These are phyloP conservation scores for Rosa hybrid DNA, from an alignment of 331 rosid genomes.

Conservation along the genomic window DNA sequence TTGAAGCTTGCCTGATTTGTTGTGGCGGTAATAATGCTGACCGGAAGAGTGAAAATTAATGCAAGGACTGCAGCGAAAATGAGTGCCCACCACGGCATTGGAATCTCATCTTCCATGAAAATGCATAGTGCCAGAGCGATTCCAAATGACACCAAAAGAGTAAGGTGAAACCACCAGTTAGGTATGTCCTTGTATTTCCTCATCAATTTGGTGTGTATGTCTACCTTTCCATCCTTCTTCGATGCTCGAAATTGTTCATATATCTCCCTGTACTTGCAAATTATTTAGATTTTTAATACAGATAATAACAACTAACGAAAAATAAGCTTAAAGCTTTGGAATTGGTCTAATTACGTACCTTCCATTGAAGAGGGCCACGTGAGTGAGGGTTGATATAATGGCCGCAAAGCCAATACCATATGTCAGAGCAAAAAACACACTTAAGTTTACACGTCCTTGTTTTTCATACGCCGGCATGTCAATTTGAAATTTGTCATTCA, in stretches of 20 bases:
- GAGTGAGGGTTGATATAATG: constrained; percentile 30
- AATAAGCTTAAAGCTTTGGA: background rate
- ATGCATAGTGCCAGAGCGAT: constrained; percentile 31
- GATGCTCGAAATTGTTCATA: constrained; percentile 21
- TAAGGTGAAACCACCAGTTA: constrained; percentile 39
- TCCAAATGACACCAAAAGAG: constrained; percentile 24
- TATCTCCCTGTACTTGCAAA: constrained; percentile 28
- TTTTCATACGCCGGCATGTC: constrained; percentile 20
- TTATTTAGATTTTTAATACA: background rate
- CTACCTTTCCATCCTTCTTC: constrained; percentile 19
- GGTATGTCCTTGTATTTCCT: constrained; percentile 43
- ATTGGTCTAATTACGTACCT: constrained; percentile 15
- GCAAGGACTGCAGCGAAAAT: constrained; percentile 36
- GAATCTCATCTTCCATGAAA: constrained; percentile 34
- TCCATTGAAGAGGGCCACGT: constrained; percentile 44
- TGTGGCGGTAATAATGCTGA: constrained; percentile 45
- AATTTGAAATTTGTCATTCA: constrained; percentile 36
- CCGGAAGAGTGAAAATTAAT: constrained; percentile 38
- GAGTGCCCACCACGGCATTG: constrained; percentile 48
- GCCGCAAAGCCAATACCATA: constrained; percentile 42
- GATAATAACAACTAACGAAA: background rate
- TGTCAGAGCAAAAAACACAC: constrained; percentile 27
- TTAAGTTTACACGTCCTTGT: constrained; percentile 31
- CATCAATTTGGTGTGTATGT: constrained; percentile 41
- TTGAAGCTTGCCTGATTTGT: constrained; percentile 31